phyloP scores from a whole-genome alignment of 371 early-diverging fungal species.

The Rhizopus sp. region DNA sequence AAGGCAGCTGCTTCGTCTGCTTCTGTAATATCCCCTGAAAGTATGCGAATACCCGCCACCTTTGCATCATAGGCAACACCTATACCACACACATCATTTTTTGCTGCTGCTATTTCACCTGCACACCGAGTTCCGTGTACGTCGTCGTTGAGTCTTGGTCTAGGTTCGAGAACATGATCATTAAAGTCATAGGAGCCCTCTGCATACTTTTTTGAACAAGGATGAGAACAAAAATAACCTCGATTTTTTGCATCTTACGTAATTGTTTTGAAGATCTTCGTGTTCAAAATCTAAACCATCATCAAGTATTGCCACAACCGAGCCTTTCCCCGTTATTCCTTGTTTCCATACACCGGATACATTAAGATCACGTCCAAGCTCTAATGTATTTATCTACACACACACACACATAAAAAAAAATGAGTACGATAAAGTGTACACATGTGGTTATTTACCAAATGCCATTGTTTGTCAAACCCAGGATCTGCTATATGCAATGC shows the following conservation, averaged over 20 bases:
- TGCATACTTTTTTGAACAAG: conserved; percentile 52
- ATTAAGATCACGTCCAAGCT: conserved; percentile 85
- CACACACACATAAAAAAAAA: background rate
- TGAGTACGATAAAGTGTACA: background rate
- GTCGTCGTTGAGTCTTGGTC: conserved; percentile 78
- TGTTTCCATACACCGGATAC: conserved; percentile 91
- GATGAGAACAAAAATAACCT: background rate
- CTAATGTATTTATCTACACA: conserved; percentile 67
- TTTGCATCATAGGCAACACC: conserved; percentile 91
- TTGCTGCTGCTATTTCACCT: conserved; percentile 92
- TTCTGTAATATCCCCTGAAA: conserved; percentile 50
- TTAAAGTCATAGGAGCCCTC: conserved; percentile 95
- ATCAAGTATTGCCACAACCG: conserved; percentile 90
- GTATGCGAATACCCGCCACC: conserved; percentile 74
- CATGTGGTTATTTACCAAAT: conserved; percentile 59
- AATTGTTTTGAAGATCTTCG: conserved; percentile 83
- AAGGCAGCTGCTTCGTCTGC: conserved; percentile 84
- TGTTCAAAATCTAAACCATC: conserved; percentile 91
- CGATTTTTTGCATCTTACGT: conserved; percentile 79
- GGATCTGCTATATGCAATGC: conserved; percentile 69
- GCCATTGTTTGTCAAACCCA: conserved; percentile 84
- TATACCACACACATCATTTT: conserved; percentile 91
- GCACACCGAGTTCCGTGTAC: conserved; percentile 97
- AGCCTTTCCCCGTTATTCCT: conserved; percentile 89
- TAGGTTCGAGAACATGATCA: conserved; percentile 73